Base-by-base conservation (phyloP, 352 stramenopile genomes). In the Pythium pectinolyticum region DNA sequence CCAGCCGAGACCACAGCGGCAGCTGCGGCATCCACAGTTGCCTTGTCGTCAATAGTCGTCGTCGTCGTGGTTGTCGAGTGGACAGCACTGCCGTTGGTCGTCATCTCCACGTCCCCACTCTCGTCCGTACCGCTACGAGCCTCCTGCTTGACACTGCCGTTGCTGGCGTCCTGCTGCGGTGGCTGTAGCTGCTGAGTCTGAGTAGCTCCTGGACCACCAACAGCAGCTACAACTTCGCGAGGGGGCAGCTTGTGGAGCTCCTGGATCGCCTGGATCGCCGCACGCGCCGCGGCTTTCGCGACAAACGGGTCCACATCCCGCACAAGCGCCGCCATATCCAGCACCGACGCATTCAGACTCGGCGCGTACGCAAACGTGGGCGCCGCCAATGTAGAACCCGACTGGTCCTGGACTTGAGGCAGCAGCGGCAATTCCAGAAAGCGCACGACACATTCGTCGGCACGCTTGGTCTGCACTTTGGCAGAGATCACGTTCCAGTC, bases 401-500 rank as follows among this genome's bases (percentile, higher is more conserved):
- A 24, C n/a, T 47, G 56, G 1, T 34, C 17, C 40, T 32, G 32
- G 41, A 66, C 61, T 31, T 75, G 68, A 30, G 79, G 57, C 27
- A 90, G 63, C 49, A 94, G 65, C 11, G 83, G 80, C 51, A 90
- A 58, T 66, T 90, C 75, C 11, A 94, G 72, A 67, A 94, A 94
- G 34, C 88, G 83, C 48, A 90, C 55, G 57, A 94, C 64, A 50
- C 83, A 94, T 48, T 91, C 80, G n/a, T 91, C 75, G 4, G 83
- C 77, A 17, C 77, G 84, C 67, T 91, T 92, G 32, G 70, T 80
- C 40, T 73, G 70, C 9, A 94, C 75, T 41, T 84, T 86, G n/a
- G 68, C 72, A 2, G 82, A 82, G 30, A 94, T 77, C 40, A 78
- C 73, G 56, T 91, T 90, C 85, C 85, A 94, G 63, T 94, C 83